Evolutionary conservation across 1,284 basidiomycete species (phyloP).

Genomic region (Entoloma clypeatum): DNA sequence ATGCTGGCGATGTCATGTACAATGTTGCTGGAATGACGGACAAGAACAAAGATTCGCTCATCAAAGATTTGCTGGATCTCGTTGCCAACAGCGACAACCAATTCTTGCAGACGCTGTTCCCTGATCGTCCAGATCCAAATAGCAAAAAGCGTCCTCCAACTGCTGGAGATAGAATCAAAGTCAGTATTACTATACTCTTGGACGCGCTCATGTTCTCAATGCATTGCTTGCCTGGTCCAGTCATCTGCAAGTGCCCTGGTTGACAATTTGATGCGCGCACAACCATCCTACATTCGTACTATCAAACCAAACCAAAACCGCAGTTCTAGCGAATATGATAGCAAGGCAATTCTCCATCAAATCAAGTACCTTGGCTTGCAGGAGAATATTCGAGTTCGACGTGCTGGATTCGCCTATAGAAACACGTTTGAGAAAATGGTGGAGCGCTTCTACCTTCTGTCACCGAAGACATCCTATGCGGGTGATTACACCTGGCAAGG

Average conservation of each 20-base stretch:
- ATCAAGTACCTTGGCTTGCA: constrained; percentile 99
- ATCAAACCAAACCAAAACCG: constrained; percentile 99
- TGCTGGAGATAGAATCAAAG: constrained; percentile 97
- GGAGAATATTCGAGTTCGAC: constrained; percentile 96
- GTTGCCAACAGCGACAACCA: constrained; percentile 76
- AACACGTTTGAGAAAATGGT: constrained; percentile 99
- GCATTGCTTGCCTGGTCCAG: constrained; percentile 32
- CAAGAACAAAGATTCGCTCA: constrained; percentile 98
- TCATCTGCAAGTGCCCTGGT: constrained; percentile 91
- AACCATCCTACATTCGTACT: constrained; percentile 98
- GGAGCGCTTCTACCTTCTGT: constrained; percentile 94
- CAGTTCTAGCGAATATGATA: constrained; percentile 89
- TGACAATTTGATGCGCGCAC: constrained; percentile 93
- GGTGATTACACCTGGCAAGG: constrained; percentile 98
- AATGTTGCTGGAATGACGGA: constrained; percentile 98
- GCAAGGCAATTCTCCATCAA: constrained; percentile 94
- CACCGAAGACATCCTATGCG: constrained; percentile 93
- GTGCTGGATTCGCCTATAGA: constrained; percentile 96
- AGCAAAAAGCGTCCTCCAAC: constrained; percentile 99
- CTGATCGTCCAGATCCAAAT: constrained; percentile 92
- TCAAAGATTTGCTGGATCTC: constrained; percentile 93
- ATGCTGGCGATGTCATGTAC: constrained; percentile 99
- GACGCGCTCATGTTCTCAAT: background rate
- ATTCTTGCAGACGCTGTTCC: constrained; percentile 90
- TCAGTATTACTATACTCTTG: constrained; percentile 29